Base-by-base conservation (phyloP, 202 grass and related monocot genomes). In the Digitaria exilis region DNA sequence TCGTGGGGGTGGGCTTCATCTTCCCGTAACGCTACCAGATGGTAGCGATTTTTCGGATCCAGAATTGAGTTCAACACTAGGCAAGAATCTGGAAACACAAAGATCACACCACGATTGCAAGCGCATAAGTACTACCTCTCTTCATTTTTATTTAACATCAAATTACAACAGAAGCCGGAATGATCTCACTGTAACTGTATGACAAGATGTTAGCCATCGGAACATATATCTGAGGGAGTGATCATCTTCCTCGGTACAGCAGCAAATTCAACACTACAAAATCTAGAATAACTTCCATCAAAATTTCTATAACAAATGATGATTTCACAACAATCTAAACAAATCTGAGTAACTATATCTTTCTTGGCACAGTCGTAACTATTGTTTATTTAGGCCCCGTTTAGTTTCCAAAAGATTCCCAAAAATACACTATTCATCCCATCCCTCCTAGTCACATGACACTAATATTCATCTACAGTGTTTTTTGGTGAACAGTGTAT, bases 301-400 rank as follows among this genome's bases (percentile, higher is more conserved):
- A 78, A 89, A 68, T 54, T 61, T 29, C 66, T 45, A 54, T 4
- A 66, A 65, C 55, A 77, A 65, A 45, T 15, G 58, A 51, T 16
- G 42, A 67, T 39, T 39, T 0, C 4, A 81, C 21, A 78, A 35
- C 48, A 75, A 59, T 48, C 46, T 31, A 71, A 37, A 70, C 56
- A 19, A 29, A 56, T 70, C 34, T 69, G 16, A 42, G 35, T 44
- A 73, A 49, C 63, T 17, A 71, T 60, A 42, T 79, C 30, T 74
- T 90, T 77, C 25, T 83, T 39, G 16, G 73, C 79, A 86, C 84
- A 45, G 8, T 16, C 25, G 78, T 17, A 71, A 17, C 29, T 57
- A 66, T 24, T n/a, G 34, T 18, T 73, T 83, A 78, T 74, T 75
- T 30, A 2, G n/a, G n/a, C n/a, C n/a, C n/a, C n/a, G n/a, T n/a